Percentiles rank a stretch among this genome's conserved stretches.
phyloP scores from a whole-genome alignment of 768 basidiomycete genomes.

The Crepidotus variabilis region DNA sequence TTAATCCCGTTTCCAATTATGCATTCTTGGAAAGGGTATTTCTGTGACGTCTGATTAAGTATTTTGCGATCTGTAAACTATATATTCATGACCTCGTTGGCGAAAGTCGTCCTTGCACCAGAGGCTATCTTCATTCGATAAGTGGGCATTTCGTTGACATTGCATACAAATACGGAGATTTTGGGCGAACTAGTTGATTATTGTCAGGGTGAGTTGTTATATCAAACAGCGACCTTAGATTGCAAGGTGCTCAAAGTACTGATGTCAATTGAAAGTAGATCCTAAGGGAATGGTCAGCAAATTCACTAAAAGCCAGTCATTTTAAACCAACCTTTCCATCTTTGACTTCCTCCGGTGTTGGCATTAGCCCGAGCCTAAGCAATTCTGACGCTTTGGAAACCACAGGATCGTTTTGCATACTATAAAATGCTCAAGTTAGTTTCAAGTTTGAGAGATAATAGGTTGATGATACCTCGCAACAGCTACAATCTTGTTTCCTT shows the following conservation, averaged over 20 bases:
- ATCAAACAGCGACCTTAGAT: neutral
- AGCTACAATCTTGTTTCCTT: constrained; percentile 59
- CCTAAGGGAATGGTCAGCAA: constrained; percentile 22
- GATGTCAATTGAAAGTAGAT: constrained; percentile 38
- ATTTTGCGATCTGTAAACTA: too few relatives aligned
- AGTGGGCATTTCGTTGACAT: too few relatives aligned
- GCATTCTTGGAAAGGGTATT: too few relatives aligned
- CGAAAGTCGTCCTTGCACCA: too few relatives aligned
- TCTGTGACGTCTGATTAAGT: too few relatives aligned
- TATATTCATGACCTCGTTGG: too few relatives aligned
- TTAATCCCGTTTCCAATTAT: too few relatives aligned
- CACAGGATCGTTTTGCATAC: constrained; percentile 81
- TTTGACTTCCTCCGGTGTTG: constrained; percentile 66
- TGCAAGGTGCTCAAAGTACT: constrained; percentile 21
- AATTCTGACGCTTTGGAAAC: constrained; percentile 78
- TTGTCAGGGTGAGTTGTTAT: too few relatives aligned
- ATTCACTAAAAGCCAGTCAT: neutral
- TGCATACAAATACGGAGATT: too few relatives aligned
- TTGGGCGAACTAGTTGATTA: too few relatives aligned
- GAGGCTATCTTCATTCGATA: too few relatives aligned
- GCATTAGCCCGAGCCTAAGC: constrained; percentile 77
- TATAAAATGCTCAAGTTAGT: constrained; percentile 17
- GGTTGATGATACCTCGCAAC: constrained; percentile 47
- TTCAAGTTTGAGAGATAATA: neutral
- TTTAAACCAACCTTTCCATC: constrained; percentile 57